These are phyloP conservation scores for Magnolia sinica DNA, from an alignment of 164 flowering plant genomes.

Conservation along the genomic window DNA sequence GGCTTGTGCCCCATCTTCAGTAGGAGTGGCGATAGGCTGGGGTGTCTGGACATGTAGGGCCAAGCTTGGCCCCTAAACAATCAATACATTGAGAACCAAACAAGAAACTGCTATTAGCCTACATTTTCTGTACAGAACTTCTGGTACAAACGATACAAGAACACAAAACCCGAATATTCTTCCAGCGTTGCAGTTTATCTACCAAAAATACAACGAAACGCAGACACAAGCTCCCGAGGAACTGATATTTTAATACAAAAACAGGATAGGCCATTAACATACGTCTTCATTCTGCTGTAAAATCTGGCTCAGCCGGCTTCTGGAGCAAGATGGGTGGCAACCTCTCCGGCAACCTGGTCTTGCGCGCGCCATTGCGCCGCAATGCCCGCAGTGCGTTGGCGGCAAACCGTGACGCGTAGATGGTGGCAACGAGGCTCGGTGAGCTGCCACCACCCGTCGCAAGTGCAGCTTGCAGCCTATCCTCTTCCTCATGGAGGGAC, in stretches of 20 bases:
- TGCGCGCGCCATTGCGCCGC: conserved; percentile 28
- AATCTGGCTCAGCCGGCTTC: conserved; percentile 61
- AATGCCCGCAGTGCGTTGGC: conserved; percentile 56
- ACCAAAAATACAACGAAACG: background rate
- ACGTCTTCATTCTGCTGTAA: conserved; percentile 24
- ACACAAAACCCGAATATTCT: background rate
- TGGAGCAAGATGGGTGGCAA: conserved; percentile 39
- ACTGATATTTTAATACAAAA: background rate
- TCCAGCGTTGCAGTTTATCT: background rate
- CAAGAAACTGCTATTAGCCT: too few species aligned
- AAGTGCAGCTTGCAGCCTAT: conserved; percentile 59
- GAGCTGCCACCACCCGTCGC: conserved; percentile 45
- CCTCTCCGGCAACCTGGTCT: conserved; percentile 25
- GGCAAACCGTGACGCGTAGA: conserved; percentile 78
- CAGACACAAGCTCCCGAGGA: background rate
- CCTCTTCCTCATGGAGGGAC: conserved; percentile 63
- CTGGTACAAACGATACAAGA: too few species aligned
- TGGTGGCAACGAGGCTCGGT: conserved; percentile 79
- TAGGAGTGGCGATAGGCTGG: too few species aligned
- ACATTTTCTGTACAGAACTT: too few species aligned
- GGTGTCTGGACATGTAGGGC: too few species aligned
- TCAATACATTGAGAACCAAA: too few species aligned
- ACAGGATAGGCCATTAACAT: background rate
- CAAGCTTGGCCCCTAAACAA: too few species aligned
- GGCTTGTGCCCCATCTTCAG: too few species aligned